These are phyloP conservation scores for Panicum hallii DNA, from an alignment of 202 grass and related monocot species.

Conservation along the genomic window DNA sequence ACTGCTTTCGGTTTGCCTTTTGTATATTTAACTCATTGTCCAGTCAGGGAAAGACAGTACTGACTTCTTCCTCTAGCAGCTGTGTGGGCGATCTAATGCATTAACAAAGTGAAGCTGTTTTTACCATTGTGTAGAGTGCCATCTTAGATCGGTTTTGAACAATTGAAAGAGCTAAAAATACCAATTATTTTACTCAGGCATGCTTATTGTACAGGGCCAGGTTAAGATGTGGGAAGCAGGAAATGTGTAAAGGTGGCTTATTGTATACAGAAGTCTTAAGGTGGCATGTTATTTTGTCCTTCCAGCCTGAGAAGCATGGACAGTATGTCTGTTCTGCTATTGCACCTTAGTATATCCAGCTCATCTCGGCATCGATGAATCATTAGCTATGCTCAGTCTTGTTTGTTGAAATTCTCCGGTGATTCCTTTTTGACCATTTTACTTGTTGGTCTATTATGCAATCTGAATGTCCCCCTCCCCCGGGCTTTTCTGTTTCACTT, in stretches of 20 bases:
- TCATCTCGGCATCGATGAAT: not conserved
- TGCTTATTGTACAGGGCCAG: constrained; percentile 48
- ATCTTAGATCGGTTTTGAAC: not conserved
- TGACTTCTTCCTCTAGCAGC: not conserved
- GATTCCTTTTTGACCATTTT: not conserved
- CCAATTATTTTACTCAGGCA: not conserved
- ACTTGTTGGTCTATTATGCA: not conserved
- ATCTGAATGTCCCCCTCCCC: not conserved
- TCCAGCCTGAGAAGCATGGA: constrained; percentile 9
- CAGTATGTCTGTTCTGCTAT: not conserved
- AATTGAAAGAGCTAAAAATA: not conserved
- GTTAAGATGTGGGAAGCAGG: constrained; percentile 34
- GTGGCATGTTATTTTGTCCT: not conserved
- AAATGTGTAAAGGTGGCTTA: not conserved
- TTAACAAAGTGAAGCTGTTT: not conserved
- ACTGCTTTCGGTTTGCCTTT: not conserved
- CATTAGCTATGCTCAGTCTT: not conserved
- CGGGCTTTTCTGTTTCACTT: not conserved
- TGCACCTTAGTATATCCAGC: not conserved
- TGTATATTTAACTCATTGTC: not conserved
- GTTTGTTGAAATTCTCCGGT: not conserved
- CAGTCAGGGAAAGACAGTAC: not conserved
- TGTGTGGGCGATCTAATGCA: not conserved
- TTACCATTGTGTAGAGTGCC: not conserved
- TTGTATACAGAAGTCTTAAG: not conserved